A percentile compares a stretch with the other conserved stretches of the same genome.
Evolutionary conservation across 345 rosid species (phyloP).

Genomic region (Noccaea bulbosa): DNA sequence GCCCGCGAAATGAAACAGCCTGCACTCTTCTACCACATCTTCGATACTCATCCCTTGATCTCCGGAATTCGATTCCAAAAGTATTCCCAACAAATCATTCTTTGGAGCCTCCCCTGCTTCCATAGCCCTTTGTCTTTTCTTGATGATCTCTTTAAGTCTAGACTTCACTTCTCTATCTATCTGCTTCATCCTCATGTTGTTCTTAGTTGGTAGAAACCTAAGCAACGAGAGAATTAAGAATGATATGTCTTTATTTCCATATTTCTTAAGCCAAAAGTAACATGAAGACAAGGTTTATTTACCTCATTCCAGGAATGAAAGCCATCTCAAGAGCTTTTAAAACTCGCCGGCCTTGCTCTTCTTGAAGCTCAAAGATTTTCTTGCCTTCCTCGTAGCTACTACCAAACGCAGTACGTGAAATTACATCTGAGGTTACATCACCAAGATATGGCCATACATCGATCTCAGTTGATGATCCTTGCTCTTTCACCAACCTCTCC

Average conservation of each 20-base stretch:
- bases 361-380: constrained; percentile 58
- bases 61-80: constrained; percentile 49
- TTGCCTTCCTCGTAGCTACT: constrained; percentile 76
- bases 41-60: constrained; percentile 47
- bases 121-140: constrained; percentile 46
- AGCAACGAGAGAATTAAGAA: background rate
- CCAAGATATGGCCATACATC: constrained; percentile 48
- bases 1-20: constrained; percentile 69
- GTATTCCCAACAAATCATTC: constrained; percentile 50
- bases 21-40: constrained; percentile 75
- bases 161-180: constrained; percentile 40
- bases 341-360: constrained; percentile 49
- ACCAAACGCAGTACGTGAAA: constrained; percentile 63
- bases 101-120: constrained; percentile 41
- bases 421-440: constrained; percentile 47
- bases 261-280: background rate
- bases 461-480: constrained; percentile 41
- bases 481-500: constrained; percentile 34
- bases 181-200: constrained; percentile 43
- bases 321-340: constrained; percentile 38
- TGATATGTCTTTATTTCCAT: background rate
- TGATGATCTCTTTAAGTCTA: constrained; percentile 42
- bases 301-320: constrained; percentile 73
- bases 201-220: constrained; percentile 52
- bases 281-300: background rate